Evolutionary conservation across 257 asterid genomes (phyloP).

Genomic region (Solanum pinnatisectum): DNA sequence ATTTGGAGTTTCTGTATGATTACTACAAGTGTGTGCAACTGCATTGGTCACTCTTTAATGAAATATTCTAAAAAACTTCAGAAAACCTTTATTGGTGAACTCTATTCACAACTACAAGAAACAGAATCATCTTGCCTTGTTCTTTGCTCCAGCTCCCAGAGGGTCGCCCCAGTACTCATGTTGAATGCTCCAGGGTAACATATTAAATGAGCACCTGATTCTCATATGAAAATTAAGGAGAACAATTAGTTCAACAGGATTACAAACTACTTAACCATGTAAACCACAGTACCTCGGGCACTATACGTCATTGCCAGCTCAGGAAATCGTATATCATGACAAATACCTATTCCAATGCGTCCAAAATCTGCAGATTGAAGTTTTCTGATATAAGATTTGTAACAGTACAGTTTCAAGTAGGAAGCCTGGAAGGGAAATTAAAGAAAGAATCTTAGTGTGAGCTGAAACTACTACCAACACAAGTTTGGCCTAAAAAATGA

Average conservation of each 20-base stretch:
- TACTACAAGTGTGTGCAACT: not conserved
- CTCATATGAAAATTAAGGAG: not conserved
- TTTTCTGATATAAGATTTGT: not conserved
- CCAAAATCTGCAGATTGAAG: conserved; percentile 21
- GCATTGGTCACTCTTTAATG: not conserved
- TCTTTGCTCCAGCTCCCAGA: conserved; percentile 41
- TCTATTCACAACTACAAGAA: not conserved
- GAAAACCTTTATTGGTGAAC: not conserved
- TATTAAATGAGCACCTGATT: conserved; percentile 28
- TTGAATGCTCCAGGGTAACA: conserved; percentile 40
- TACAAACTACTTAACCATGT: not conserved
- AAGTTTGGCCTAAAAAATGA: not conserved
- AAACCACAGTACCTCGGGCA: conserved; percentile 14
- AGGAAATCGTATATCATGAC: conserved; percentile 39
- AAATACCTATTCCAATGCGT: conserved; percentile 32
- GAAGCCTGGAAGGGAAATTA: not conserved
- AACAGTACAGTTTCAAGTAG: not conserved
- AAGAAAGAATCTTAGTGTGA: not conserved
- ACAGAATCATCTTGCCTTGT: conserved; percentile 20
- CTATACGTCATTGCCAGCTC: conserved; percentile 31
- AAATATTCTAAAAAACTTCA: not conserved
- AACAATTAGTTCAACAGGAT: not conserved
- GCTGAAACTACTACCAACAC: not conserved
- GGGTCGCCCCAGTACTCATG: conserved; percentile 20
- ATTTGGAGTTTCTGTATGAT: not conserved